Evolutionary conservation across 164 flowering plant species (phyloP), one percentile per base, ranked within the genome.

Genomic region (Santalum album): DNA sequence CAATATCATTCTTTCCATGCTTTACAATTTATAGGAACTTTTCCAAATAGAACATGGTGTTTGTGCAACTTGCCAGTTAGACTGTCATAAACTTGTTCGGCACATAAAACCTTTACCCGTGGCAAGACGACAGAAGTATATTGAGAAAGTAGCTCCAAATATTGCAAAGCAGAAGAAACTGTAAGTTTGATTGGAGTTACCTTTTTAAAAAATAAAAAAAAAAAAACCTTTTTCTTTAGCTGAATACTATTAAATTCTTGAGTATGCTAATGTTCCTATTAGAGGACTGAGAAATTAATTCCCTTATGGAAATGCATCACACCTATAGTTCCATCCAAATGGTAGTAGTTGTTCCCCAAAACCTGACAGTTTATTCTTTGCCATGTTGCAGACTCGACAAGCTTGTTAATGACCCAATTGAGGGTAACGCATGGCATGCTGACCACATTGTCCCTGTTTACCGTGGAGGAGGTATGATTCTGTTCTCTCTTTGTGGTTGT

Each of bases 11-110:
- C 21, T 4, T 43, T 14, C 47, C 5, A 16, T 43, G 47, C 15
- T 38, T 15, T 38, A 14, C 16, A 12, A 25, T 45, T 62, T 75
- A 16, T 78, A 92, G 99, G 96, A 76, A 69, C 87, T 92, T 57
- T 89, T 87, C 61, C 69, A 79, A 72, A 60, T 83, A 26, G 99
- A 92, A 52, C 78, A 73, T 70, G 99, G 99, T 43, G 65, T 89
- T 51, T 89, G 99, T 65, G 66, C 82, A 61, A 69, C 55, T 45
- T 92, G 99, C 77, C 75, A 76, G 29, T 64, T 89, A 54, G 87
- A 89, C 66, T 87, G 96, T 66, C 96, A 85, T 66, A 73, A 80
- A 56, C 91, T 92, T 55, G 87, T 85, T 53, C 60, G 66, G 52
- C 59, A 58, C 56, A 54, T 92, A 67, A 78, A 57, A 62, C 90